These are phyloP conservation scores for Fraxinus americana DNA, from an alignment of 257 asterid genomes.

Conservation along the genomic window DNA sequence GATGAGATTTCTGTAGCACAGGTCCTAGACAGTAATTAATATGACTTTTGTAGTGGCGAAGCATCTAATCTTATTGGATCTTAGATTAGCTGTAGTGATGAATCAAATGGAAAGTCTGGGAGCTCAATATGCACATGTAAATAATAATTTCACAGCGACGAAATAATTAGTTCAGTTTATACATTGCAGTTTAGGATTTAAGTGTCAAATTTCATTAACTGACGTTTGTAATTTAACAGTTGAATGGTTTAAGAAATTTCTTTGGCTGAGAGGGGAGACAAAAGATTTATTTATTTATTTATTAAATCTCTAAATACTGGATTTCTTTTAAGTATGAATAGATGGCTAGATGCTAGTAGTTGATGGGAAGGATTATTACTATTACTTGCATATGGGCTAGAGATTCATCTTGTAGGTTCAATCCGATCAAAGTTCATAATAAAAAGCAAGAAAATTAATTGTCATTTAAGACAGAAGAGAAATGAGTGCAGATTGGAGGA, in stretches of 20 bases:
- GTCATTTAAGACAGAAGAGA: conserved; percentile 1
- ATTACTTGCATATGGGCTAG: background rate
- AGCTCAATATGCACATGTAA: too few species aligned
- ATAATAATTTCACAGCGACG: too few species aligned
- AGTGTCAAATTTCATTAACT: background rate
- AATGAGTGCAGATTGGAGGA: background rate
- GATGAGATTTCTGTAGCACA: background rate
- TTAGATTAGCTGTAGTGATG: background rate
- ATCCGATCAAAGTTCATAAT: background rate
- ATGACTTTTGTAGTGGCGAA: background rate
- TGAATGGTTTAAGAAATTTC: background rate
- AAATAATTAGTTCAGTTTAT: background rate
- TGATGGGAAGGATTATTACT: background rate
- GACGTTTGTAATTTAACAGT: background rate
- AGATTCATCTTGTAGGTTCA: background rate
- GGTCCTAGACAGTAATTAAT: background rate
- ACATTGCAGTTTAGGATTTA: background rate
- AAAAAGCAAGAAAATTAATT: background rate
- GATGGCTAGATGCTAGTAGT: background rate
- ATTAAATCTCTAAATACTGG: background rate
- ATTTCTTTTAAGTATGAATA: background rate
- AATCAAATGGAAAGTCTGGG: background rate
- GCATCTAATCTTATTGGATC: background rate
- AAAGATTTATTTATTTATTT: background rate
- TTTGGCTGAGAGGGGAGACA: background rate